Conservation (phyloP, 2,329 filamentous ascomycete species). For the Diplodia mutila region DNA sequence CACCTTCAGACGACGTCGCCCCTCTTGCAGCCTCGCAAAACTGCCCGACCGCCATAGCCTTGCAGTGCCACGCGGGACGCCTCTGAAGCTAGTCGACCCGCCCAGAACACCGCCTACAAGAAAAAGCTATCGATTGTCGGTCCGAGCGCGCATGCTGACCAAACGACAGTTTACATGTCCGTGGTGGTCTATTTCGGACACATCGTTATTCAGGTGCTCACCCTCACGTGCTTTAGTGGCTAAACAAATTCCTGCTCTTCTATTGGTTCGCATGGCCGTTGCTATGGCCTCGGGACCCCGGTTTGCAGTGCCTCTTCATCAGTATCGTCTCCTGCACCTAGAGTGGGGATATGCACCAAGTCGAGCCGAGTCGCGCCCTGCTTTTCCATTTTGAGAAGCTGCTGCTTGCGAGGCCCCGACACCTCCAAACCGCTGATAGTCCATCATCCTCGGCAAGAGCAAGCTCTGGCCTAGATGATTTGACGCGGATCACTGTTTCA, state of each 20-base stretch:
- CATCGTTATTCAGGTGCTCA: neutral
- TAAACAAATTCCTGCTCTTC: neutral
- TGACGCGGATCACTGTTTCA: neutral
- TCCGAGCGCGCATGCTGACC: too few relatives aligned
- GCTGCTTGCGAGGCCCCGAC: neutral
- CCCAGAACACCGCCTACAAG: too few relatives aligned
- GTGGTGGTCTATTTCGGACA: too few relatives aligned
- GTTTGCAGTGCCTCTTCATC: neutral
- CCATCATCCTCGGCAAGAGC: neutral
- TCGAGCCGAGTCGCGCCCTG: neutral
- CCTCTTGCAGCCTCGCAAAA: neutral
- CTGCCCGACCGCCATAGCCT: neutral
- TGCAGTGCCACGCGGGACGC: neutral
- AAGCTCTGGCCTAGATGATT: neutral
- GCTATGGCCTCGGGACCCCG: neutral
- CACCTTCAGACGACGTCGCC: neutral
- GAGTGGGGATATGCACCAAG: neutral
- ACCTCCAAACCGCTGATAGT: neutral
- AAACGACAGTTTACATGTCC: too few relatives aligned
- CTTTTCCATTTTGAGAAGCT: neutral
- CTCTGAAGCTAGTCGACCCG: neutral
- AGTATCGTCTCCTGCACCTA: neutral
- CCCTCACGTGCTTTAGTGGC: neutral
- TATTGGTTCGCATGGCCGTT: neutral
- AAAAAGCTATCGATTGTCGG: too few relatives aligned